Conservation (phyloP, 2,329 filamentous ascomycete species). For the Pezicula carpinea region DNA sequence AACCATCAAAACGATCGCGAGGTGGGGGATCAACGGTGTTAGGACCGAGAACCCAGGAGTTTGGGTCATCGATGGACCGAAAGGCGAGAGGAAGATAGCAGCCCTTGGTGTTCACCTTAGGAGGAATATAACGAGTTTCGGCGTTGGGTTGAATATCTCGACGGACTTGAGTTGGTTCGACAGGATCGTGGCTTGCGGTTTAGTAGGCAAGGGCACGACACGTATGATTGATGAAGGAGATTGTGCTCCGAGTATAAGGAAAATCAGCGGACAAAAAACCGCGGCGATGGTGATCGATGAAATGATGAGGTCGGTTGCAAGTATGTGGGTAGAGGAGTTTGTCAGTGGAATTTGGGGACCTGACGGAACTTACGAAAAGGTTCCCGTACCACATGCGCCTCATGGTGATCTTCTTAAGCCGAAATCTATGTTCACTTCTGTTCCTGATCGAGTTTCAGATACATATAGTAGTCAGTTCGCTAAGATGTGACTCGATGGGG, state of each 20-base stretch:
- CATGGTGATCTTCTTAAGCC: no score
- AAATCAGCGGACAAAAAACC: not conserved
- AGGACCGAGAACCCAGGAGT: constrained; percentile 78
- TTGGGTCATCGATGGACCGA: constrained; percentile 51
- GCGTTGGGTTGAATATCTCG: constrained; percentile 74
- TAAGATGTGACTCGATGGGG: no score
- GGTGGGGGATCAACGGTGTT: constrained; percentile 56
- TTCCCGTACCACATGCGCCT: no score
- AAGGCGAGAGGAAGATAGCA: constrained; percentile 67
- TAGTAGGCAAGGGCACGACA: constrained; percentile 76
- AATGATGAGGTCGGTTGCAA: constrained; percentile 8
- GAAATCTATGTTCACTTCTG: no score
- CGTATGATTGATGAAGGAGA: constrained; percentile 45
- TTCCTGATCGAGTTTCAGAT: no score
- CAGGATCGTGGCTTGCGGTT: constrained; percentile 84
- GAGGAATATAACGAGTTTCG: constrained; percentile 77
- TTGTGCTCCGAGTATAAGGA: constrained; percentile 3
- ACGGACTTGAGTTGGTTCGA: constrained; percentile 60
- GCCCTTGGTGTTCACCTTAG: constrained; percentile 89
- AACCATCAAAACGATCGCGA: constrained; percentile 60
- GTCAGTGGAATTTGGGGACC: constrained; percentile 11
- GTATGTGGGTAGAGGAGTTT: constrained; percentile 16
- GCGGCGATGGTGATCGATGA: constrained; percentile 7
- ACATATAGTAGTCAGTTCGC: no score
- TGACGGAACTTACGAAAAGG: no score